Percentiles rank a stretch among this genome's conserved stretches.
These are phyloP conservation scores for Aspergillus nanangensis DNA, from an alignment of 495 filamentous ascomycete genomes.

Conservation along the genomic window DNA sequence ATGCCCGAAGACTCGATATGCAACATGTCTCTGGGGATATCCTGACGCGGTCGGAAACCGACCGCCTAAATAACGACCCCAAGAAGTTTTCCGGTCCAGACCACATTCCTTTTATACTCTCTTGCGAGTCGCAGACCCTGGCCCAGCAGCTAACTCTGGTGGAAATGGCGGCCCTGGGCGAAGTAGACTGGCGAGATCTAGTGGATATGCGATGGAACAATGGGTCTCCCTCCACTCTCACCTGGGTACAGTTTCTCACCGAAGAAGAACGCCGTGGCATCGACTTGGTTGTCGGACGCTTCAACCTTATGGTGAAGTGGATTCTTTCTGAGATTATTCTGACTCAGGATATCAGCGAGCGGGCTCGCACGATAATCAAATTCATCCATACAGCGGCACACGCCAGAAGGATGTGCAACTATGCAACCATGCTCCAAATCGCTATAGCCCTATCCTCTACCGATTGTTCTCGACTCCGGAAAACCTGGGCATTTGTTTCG, in stretches of 20 bases:
- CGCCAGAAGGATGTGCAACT: constrained; percentile 83
- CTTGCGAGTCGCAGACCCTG: constrained; percentile 83
- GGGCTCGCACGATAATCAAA: constrained; percentile 80
- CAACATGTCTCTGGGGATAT: constrained; percentile 36
- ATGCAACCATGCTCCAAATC: constrained; percentile 93
- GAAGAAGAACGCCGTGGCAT: constrained; percentile 80
- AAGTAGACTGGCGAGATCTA: constrained; percentile 96
- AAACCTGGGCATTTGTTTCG: constrained; percentile 80
- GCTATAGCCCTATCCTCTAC: constrained; percentile 84
- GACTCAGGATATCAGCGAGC: constrained; percentile 75
- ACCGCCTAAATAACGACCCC: constrained; percentile 10
- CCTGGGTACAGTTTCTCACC: constrained; percentile 91
- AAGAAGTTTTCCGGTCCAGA: constrained; percentile 11
- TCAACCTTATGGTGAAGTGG: constrained; percentile 99
- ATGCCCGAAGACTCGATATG: constrained; percentile 19
- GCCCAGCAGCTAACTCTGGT: constrained; percentile 95
- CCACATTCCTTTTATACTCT: constrained; percentile 88
- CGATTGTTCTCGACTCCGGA: constrained; percentile 69
- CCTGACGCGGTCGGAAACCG: constrained; percentile 33
- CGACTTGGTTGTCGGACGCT: constrained; percentile 92
- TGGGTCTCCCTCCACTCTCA: constrained; percentile 55
- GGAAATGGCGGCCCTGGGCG: constrained; percentile 92
- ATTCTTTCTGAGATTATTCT: constrained; percentile 86
- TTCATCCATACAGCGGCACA: constrained; percentile 89
- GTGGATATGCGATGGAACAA: constrained; percentile 92